A percentile compares a stretch with the other conserved stretches of the same genome.
These are phyloP conservation scores for Myrica gale DNA, from an alignment of 306 rosid genomes.

Conservation along the genomic window DNA sequence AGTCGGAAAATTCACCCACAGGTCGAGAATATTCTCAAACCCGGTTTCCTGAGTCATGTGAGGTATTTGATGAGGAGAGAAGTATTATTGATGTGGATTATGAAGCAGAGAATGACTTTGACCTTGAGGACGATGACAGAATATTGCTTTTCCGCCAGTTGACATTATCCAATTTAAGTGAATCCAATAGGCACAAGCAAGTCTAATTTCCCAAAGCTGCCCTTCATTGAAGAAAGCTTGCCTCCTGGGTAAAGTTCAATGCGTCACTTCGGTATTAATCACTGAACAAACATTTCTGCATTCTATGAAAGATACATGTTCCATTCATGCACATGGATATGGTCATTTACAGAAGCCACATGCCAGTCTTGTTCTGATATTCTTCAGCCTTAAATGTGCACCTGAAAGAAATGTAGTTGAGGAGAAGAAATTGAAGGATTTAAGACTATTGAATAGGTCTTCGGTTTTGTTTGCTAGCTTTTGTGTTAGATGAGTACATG, in stretches of 20 bases:
- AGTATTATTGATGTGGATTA: conserved; percentile 45
- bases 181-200: not conserved
- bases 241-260: not conserved
- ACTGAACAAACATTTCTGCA: not conserved
- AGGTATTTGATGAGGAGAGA: conserved; percentile 28
- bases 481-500: not conserved
- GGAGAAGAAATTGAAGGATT: not conserved
- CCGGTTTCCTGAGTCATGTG: conserved; percentile 36
- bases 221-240: not conserved
- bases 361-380: not conserved
- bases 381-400: not conserved
- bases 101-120: conserved; percentile 43
- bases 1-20: conserved; percentile 26
- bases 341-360: not conserved
- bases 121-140: conserved; percentile 59
- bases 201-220: not conserved
- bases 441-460: not conserved
- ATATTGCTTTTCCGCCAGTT: conserved; percentile 49
- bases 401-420: not conserved
- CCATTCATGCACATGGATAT: not conserved
- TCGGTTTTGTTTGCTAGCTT: not conserved
- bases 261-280: not conserved
- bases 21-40: conserved; percentile 21
- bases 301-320: not conserved
- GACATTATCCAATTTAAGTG: conserved; percentile 41